phyloP scores from a whole-genome alignment of 1,284 basidiomycete genomes.

The Pseudozyma pruni region DNA sequence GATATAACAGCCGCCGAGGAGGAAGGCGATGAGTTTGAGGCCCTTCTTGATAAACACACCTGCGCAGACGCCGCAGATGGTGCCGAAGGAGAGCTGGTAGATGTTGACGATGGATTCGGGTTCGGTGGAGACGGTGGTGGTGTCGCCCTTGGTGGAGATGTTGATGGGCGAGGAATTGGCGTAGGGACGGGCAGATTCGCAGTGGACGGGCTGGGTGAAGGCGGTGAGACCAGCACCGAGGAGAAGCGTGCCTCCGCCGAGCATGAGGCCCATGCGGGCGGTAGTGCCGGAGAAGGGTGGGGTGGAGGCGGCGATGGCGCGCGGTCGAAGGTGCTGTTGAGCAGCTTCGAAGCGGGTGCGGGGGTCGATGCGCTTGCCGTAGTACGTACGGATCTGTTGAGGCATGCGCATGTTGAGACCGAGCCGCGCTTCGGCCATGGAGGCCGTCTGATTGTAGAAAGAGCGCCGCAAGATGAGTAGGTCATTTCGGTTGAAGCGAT shows the following conservation, averaged over 20 bases:
- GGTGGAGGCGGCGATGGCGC: conserved; percentile 15
- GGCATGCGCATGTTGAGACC: conserved; percentile 31
- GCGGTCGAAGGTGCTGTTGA: conserved; percentile 3
- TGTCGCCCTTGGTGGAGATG: conserved; percentile 12
- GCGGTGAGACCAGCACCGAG: conserved; percentile 24
- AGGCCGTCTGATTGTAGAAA: conserved; percentile 11
- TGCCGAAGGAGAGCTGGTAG: conserved; percentile 89
- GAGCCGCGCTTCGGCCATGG: conserved; percentile 27
- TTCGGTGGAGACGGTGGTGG: conserved; percentile 25
- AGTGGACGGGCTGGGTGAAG: conserved; percentile 13
- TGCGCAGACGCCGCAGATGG: conserved; percentile 82
- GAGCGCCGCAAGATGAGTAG: neutral
- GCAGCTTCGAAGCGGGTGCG: conserved; percentile 14
- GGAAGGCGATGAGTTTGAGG: conserved; percentile 81
- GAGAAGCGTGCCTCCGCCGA: conserved; percentile 33
- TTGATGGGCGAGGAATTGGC: conserved; percentile 14
- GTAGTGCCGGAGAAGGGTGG: conserved; percentile 11
- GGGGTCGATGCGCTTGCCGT: conserved; percentile 36
- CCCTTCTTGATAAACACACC: conserved; percentile 96
- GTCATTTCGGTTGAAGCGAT: too few relatives aligned
- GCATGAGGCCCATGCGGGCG: conserved; percentile 24
- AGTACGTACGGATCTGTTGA: conserved; percentile 33
- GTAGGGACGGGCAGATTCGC: conserved; percentile 35
- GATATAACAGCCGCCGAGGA: conserved; percentile 74
- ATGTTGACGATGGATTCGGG: conserved; percentile 78